phyloP scores from a whole-genome alignment of 2,329 filamentous ascomycete species.

The Verticillium tricorpus region DNA sequence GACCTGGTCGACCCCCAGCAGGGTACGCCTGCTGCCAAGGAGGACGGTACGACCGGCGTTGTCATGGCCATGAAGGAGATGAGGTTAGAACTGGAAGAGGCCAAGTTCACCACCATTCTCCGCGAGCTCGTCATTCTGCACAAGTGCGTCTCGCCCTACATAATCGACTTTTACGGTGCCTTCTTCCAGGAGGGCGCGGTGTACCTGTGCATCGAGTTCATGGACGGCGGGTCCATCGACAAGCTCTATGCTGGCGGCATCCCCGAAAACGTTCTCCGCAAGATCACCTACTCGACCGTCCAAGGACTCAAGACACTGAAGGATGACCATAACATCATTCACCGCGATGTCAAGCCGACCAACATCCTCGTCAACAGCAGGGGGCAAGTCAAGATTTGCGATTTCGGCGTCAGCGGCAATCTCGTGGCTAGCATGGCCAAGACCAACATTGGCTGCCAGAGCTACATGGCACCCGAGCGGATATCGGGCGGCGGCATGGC shows the following conservation, averaged over 20 bases:
- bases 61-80: constrained; percentile 99
- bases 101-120: constrained; percentile 93
- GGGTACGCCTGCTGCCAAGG: constrained; percentile 21
- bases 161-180: constrained; percentile 97
- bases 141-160: constrained; percentile 90
- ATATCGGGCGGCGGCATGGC: constrained; percentile 84
- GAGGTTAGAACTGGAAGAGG: constrained; percentile 88
- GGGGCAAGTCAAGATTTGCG: constrained; percentile 95
- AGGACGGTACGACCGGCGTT: constrained; percentile 58
- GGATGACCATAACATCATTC: constrained; percentile 98
- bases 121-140: constrained; percentile 97
- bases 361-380: constrained; percentile 90
- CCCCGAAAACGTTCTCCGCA: constrained; percentile 80
- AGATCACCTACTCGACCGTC: constrained; percentile 85
- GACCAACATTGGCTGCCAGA: constrained; percentile 98
- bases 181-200: constrained; percentile 99
- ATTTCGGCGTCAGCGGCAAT: constrained; percentile 96
- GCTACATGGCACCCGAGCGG: constrained; percentile 97
- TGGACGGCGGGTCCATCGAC: constrained; percentile 97
- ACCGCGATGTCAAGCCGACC: constrained; percentile 98
- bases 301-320: constrained; percentile 91
- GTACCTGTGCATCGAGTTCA: constrained; percentile 99
- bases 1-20: constrained; percentile 6
- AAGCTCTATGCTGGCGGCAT: constrained; percentile 90
- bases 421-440: constrained; percentile 96